phyloP scores from a whole-genome alignment of 2,329 filamentous ascomycete species.

The Penicillium olsonii region DNA sequence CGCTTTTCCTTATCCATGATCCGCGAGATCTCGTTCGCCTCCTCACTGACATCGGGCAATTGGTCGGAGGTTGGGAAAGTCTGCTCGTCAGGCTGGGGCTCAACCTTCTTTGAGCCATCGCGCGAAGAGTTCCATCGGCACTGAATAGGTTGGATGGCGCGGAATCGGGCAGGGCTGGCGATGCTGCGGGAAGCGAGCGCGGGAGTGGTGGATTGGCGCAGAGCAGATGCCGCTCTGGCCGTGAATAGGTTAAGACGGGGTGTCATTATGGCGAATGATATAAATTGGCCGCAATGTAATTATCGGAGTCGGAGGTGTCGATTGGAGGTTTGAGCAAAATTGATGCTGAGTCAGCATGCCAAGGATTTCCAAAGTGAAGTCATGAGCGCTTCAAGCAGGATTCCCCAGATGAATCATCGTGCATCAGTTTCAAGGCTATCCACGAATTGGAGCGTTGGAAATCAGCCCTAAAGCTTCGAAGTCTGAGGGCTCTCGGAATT shows the following conservation, averaged over 20 bases:
- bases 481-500: too few species aligned
- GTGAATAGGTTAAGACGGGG: conserved; percentile 55
- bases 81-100: conserved; percentile 26
- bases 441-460: background rate
- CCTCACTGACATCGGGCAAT: conserved; percentile 64
- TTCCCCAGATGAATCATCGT: background rate
- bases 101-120: conserved; percentile 29
- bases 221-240: conserved; percentile 31
- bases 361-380: conserved; percentile 5
- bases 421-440: background rate
- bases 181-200: conserved; percentile 25
- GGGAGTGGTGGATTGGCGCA: conserved; percentile 33
- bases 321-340: conserved; percentile 21
- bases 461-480: too few species aligned
- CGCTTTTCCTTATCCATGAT: conserved; percentile 52
- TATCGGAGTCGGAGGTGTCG: conserved; percentile 3
- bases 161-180: conserved; percentile 25
- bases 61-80: conserved; percentile 54
- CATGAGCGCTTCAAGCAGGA: conserved; percentile 7
- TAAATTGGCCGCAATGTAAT: conserved; percentile 9
- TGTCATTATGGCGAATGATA: conserved; percentile 48
- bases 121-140: conserved; percentile 40
- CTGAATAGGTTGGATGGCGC: conserved; percentile 21
- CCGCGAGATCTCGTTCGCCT: conserved; percentile 62
- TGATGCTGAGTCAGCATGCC: conserved; percentile 22